A percentile compares a stretch with the other conserved stretches of the same genome.
Evolutionary conservation across 139 green algal genomes (phyloP).

Genomic region (Chlorella sorokiniana): DNA sequence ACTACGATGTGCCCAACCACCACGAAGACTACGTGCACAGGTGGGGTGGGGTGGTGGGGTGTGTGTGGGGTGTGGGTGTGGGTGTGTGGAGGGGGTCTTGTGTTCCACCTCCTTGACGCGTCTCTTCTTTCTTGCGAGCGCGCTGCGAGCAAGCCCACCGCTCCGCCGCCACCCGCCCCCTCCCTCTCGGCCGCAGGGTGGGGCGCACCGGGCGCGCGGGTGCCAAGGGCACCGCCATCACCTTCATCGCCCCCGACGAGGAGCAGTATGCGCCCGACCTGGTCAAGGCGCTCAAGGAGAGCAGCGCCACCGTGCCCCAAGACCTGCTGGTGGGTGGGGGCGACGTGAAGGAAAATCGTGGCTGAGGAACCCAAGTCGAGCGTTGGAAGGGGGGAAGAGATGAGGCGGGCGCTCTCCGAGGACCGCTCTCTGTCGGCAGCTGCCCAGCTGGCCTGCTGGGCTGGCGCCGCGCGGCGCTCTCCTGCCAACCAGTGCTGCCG

Average conservation of each 20-base stretch:
- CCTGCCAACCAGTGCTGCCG: not conserved
- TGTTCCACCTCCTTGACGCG: too few species aligned
- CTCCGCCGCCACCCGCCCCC: not conserved
- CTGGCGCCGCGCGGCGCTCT: too few species aligned
- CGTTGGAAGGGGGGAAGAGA: too few species aligned
- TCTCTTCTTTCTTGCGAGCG: too few species aligned
- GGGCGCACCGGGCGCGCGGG: slow-evolving; percentile 73
- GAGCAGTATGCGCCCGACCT: slow-evolving; percentile 94
- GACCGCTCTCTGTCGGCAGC: too few species aligned
- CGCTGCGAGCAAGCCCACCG: not conserved
- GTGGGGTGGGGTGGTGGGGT: slow-evolving; percentile 85
- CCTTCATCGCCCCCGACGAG: slow-evolving; percentile 92
- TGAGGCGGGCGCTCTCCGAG: too few species aligned
- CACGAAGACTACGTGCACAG: slow-evolving; percentile 98
- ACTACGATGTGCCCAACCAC: slow-evolving; percentile 98
- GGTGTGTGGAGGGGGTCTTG: slow-evolving; percentile 63
- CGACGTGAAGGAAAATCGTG: slow-evolving; percentile 64
- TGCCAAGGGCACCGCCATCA: slow-evolving; percentile 92
- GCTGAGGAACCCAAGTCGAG: too few species aligned
- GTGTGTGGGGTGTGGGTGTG: slow-evolving; percentile 11
- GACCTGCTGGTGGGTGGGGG: slow-evolving; percentile 62
- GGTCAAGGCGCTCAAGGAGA: slow-evolving; percentile 92
- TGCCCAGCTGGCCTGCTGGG: too few species aligned
- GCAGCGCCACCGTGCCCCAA: slow-evolving; percentile 73
- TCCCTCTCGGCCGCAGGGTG: slow-evolving; percentile 16